These are phyloP conservation scores for Kwoniella mangroviensis DNA, from an alignment of 768 basidiomycete species.

Conservation along the genomic window DNA sequence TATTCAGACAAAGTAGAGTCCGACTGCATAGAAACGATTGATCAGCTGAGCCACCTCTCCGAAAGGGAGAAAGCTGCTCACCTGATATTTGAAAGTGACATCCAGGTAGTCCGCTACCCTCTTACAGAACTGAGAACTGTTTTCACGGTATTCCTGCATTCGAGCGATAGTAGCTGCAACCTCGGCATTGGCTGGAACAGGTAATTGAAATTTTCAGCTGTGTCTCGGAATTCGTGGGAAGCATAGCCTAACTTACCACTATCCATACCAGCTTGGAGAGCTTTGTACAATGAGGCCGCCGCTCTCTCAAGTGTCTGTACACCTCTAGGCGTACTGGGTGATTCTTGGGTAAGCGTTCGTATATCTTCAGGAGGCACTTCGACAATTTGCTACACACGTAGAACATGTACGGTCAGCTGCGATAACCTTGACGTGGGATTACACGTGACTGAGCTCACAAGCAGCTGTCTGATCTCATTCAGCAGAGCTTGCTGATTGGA, in stretches of 20 bases:
- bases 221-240: neutral
- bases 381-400: constrained; percentile 76
- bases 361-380: constrained; percentile 83
- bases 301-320: constrained; percentile 80
- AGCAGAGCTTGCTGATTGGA: constrained; percentile 89
- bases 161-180: constrained; percentile 98
- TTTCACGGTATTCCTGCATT: constrained; percentile 83
- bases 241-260: constrained; percentile 65
- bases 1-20: constrained; percentile 55
- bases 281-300: constrained; percentile 89
- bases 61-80: constrained; percentile 45
- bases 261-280: constrained; percentile 84
- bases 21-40: constrained; percentile 25
- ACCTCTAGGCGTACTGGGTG: constrained; percentile 76
- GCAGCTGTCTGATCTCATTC: constrained; percentile 80
- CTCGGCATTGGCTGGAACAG: constrained; percentile 62
- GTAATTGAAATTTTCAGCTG: too few species aligned
- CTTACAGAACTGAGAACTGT: constrained; percentile 92
- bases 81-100: constrained; percentile 91
- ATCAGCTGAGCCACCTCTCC: neutral
- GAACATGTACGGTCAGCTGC: neutral
- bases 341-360: constrained; percentile 80
- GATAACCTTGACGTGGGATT: neutral
- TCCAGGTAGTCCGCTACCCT: constrained; percentile 84
- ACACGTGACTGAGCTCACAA: constrained; percentile 63